These are phyloP conservation scores for Solanum phureja DNA, from an alignment of 257 asterid genomes.

Conservation along the genomic window DNA sequence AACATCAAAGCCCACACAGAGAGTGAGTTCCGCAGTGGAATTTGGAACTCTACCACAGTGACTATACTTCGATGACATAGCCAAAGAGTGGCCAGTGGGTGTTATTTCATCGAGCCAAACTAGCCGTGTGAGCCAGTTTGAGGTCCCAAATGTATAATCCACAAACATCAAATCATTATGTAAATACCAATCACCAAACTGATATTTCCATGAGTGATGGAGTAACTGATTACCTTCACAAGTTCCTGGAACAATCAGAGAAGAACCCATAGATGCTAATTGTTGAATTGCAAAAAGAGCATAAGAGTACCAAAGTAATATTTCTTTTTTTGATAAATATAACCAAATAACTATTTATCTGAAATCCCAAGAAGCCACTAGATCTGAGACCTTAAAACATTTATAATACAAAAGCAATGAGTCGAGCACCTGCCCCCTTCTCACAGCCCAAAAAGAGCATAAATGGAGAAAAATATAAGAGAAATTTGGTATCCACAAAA, in stretches of 20 bases:
- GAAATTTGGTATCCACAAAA: constrained; percentile 1
- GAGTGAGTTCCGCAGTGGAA: background rate
- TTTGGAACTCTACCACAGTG: background rate
- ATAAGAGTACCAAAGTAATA: background rate
- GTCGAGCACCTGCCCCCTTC: background rate
- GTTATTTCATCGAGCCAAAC: background rate
- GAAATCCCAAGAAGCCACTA: background rate
- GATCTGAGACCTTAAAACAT: background rate
- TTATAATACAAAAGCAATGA: background rate
- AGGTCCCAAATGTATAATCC: background rate
- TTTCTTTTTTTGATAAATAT: background rate
- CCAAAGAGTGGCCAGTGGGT: background rate
- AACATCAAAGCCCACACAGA: background rate
- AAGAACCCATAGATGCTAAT: background rate
- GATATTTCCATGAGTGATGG: background rate
- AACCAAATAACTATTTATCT: background rate
- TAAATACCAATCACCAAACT: background rate
- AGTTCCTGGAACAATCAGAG: background rate
- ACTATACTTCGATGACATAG: background rate
- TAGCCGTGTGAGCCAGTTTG: background rate
- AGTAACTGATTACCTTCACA: background rate
- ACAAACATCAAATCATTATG: background rate
- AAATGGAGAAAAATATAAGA: background rate
- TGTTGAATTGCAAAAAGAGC: background rate
- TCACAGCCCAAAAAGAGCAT: background rate